These are phyloP conservation scores for Diplocarpon mali DNA, from an alignment of 2,329 filamentous ascomycete species.

Conservation along the genomic window DNA sequence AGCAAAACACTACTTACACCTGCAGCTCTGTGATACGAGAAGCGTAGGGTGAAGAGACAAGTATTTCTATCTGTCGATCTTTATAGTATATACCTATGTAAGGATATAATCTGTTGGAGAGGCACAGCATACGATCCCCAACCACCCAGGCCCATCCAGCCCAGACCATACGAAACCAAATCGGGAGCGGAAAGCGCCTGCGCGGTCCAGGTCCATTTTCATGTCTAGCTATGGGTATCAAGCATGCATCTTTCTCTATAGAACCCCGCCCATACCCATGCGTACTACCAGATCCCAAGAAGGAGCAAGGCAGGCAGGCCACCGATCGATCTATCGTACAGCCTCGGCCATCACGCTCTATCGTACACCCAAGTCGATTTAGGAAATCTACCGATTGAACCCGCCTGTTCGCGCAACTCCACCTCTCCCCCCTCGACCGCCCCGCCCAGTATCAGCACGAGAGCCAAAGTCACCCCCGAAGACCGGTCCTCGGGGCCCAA, in stretches of 20 bases:
- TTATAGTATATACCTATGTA: too few relatives aligned
- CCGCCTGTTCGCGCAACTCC: conserved; percentile 13
- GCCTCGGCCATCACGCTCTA: background rate
- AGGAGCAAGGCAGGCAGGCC: too few relatives aligned
- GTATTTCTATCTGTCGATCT: too few relatives aligned
- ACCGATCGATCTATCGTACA: too few relatives aligned
- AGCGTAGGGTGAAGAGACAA: too few relatives aligned
- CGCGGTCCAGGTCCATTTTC: background rate
- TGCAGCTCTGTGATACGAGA: too few relatives aligned
- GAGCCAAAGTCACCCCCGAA: background rate
- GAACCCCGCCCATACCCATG: background rate
- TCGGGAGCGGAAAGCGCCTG: too few relatives aligned
- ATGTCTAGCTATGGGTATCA: background rate
- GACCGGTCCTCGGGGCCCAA: background rate
- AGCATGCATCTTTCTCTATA: background rate
- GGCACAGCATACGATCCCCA: too few relatives aligned
- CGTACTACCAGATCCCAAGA: background rate
- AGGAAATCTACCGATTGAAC: background rate
- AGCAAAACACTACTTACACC: too few relatives aligned
- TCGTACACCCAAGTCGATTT: background rate
- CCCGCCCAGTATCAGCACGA: conserved; percentile 10
- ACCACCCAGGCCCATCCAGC: too few relatives aligned
- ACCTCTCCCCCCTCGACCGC: conserved; percentile 15
- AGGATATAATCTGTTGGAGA: background rate
- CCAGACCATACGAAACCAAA: too few relatives aligned